Percentiles rank a stretch among this genome's conserved stretches.
phyloP scores from a whole-genome alignment of 2,329 filamentous ascomycete genomes.

The Helotiales sp. region DNA sequence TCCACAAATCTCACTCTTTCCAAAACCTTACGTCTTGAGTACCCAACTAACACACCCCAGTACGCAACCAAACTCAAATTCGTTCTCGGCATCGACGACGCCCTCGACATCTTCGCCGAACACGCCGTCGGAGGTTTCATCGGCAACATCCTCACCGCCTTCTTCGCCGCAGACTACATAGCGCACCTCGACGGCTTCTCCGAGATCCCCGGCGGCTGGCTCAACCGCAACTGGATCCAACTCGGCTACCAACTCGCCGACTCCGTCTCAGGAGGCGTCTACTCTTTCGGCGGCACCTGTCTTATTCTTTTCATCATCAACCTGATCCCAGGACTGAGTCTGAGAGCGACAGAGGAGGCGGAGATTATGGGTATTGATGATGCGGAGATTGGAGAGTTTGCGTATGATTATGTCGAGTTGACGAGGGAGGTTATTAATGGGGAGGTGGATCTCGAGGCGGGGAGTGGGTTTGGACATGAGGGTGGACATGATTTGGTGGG shows the following conservation, averaged over 20 bases:
- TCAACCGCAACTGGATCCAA: conserved; percentile 82
- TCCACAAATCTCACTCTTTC: not conserved
- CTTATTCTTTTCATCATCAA: conserved; percentile 81
- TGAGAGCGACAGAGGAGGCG: conserved; percentile 74
- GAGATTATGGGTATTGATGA: conserved; percentile 87
- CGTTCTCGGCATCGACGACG: conserved; percentile 76
- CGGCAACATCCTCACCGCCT: conserved; percentile 75
- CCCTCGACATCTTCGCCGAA: conserved; percentile 85
- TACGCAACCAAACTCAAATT: conserved; percentile 93
- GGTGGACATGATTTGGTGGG: not conserved
- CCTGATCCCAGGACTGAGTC: conserved; percentile 71
- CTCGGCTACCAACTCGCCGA: conserved; percentile 83
- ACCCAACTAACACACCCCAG: conserved; percentile 7
- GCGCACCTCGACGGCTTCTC: conserved; percentile 73
- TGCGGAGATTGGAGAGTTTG: conserved; percentile 88
- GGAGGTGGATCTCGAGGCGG: conserved; percentile 15
- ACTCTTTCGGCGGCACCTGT: conserved; percentile 77
- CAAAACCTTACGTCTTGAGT: not conserved
- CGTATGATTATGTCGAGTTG: conserved; percentile 89
- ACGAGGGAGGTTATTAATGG: conserved; percentile 60
- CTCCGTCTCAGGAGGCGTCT: conserved; percentile 71
- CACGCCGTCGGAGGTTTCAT: conserved; percentile 77
- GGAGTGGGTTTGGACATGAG: conserved; percentile 9
- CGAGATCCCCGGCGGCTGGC: conserved; percentile 73
- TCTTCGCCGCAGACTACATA: conserved; percentile 85